These are phyloP conservation scores for Pyrus betulifolia DNA, from an alignment of 306 rosid species.

Conservation along the genomic window DNA sequence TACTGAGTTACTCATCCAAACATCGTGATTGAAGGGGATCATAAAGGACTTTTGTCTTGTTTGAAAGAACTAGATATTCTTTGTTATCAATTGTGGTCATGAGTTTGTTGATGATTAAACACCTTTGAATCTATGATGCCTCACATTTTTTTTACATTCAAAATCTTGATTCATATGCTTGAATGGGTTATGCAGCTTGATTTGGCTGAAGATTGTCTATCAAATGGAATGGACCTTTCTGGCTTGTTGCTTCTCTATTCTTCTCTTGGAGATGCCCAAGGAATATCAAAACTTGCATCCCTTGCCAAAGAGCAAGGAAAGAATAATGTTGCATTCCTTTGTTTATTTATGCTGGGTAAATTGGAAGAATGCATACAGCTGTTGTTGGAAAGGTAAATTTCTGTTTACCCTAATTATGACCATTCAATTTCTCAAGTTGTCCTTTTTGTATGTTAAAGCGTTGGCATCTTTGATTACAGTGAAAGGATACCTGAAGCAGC, in stretches of 20 bases:
- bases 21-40: background rate
- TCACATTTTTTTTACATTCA: background rate
- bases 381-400: slow-evolving; percentile 69
- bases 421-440: background rate
- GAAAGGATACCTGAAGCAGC: slow-evolving; percentile 99
- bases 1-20: background rate
- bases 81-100: background rate
- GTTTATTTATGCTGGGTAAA: slow-evolving; percentile 85
- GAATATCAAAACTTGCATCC: slow-evolving; percentile 67
- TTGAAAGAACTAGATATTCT: background rate
- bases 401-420: background rate
- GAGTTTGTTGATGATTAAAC: background rate
- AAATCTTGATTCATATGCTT: background rate
- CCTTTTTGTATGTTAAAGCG: background rate
- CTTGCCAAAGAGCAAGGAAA: slow-evolving; percentile 95
- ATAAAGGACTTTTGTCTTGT: background rate
- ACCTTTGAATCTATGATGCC: background rate
- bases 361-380: slow-evolving; percentile 92
- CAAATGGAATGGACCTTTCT: slow-evolving; percentile 75
- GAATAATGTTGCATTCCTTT: slow-evolving; percentile 87
- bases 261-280: slow-evolving; percentile 92
- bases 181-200: slow-evolving; percentile 59
- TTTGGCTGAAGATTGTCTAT: slow-evolving; percentile 92
- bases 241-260: slow-evolving; percentile 89
- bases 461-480: slow-evolving; percentile 37